Evolutionary conservation across 2,329 filamentous ascomycete species (phyloP).

Genomic region (Aureobasidium lini): DNA sequence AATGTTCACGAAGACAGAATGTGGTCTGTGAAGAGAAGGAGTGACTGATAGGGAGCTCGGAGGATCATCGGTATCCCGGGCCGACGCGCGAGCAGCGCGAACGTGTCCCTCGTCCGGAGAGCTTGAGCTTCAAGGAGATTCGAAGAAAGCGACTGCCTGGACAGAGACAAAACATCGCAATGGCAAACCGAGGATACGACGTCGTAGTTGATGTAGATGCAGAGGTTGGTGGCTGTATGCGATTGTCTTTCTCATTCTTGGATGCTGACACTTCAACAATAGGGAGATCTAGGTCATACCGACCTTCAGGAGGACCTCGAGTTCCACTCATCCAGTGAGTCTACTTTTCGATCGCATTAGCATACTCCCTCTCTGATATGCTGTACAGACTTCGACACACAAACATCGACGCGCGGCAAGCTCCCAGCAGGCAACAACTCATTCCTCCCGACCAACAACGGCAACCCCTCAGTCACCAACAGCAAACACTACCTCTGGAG

Average conservation of each 20-base stretch:
- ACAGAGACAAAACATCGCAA: slow-evolving; percentile 13
- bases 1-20: background rate
- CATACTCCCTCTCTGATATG: background rate
- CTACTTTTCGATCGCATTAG: background rate
- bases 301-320: slow-evolving; percentile 95
- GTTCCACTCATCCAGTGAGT: slow-evolving; percentile 81
- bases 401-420: slow-evolving; percentile 45
- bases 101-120: slow-evolving; percentile 7
- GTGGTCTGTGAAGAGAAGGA: background rate
- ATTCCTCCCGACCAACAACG: slow-evolving; percentile 30
- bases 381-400: slow-evolving; percentile 56
- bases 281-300: slow-evolving; percentile 97
- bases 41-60: background rate
- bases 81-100: slow-evolving; percentile 5
- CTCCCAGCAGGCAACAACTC: slow-evolving; percentile 35
- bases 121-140: slow-evolving; percentile 3
- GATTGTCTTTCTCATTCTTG: background rate
- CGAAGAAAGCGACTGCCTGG: background rate
- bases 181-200: slow-evolving; percentile 75
- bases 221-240: slow-evolving; percentile 54
- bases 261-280: slow-evolving; percentile 56
- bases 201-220: slow-evolving; percentile 96
- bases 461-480: slow-evolving; percentile 20
- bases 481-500: slow-evolving; percentile 85
- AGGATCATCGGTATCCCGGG: background rate